These are phyloP conservation scores for Onygena corvina DNA, from an alignment of 2,329 filamentous ascomycete genomes.

Conservation along the genomic window DNA sequence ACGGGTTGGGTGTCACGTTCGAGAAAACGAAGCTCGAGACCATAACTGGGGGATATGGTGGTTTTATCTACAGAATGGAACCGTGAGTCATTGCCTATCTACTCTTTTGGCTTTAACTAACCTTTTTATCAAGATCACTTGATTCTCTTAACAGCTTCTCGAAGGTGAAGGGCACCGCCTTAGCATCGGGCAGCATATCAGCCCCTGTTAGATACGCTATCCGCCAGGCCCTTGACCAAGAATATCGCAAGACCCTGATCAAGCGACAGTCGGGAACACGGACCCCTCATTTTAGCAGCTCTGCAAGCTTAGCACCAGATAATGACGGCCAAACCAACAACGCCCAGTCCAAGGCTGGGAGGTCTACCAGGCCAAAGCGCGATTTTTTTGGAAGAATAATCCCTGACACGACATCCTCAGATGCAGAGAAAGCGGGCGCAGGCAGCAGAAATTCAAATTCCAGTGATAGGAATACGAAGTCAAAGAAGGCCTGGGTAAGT, in stretches of 20 bases:
- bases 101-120: constrained; percentile 1
- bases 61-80: constrained; percentile 88
- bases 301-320: constrained; percentile 22
- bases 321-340: constrained; percentile 20
- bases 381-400: constrained; percentile 80
- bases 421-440: constrained; percentile 15
- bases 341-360: constrained; percentile 20
- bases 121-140: constrained; percentile 41
- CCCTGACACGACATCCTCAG: constrained; percentile 17
- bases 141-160: constrained; percentile 62
- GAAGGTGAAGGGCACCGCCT: constrained; percentile 29
- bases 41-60: constrained; percentile 47
- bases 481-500: constrained; percentile 66
- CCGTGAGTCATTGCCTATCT: constrained; percentile 50
- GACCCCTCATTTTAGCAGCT: constrained; percentile 48
- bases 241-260: constrained; percentile 62
- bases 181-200: constrained; percentile 42
- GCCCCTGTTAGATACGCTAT: constrained; percentile 82
- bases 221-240: constrained; percentile 83
- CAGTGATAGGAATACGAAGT: constrained; percentile 25
- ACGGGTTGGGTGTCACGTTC: constrained; percentile 68
- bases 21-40: constrained; percentile 68
- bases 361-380: constrained; percentile 44
- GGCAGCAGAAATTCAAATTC: constrained; percentile 10
- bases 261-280: constrained; percentile 55